Base-by-base conservation (phyloP, 805 yeast species). In the Candida palmyrensis region DNA sequence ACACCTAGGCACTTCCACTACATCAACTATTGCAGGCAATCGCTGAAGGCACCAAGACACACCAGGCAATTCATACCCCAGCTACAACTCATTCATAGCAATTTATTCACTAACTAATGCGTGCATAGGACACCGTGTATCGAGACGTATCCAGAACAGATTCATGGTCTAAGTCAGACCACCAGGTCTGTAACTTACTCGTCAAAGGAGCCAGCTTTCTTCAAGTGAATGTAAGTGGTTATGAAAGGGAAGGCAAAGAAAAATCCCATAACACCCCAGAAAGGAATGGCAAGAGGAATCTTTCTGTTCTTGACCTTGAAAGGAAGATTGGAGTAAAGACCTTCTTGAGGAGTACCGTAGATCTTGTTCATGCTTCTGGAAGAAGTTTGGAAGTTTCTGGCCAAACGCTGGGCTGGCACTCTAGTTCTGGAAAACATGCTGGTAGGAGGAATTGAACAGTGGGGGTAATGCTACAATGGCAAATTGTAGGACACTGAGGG, bases 261-360 rank as follows among this genome's bases (percentile, higher is more conserved):
- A 47, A 54, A 47, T 4, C 82, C 77, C 45, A 82, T 71, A 68
- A 78, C 82, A 34, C 88, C 77, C 73, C 84, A 82, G 72, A 82
- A 95, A 46, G 82, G 73, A 33, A 87, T 68, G 47, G 79, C 85
- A 61, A 75, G 88, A 47, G 97, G 97, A 45, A 90, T 74, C 70
- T 79, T 83, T 75, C 95, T 88, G 77, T 80, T 73, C 75, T 87
- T 88, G 43, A 90, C 95, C 74, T 78, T 78, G 79, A 90, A 92
- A 46, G 98, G 98, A 44, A 90, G 57, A 77, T 92, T 90, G 53
- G 82, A 71, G 80, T 92, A 92, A 30, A 81, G 79, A 55, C 97
- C 97, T 35, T 44, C 44, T 45, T 59, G 53, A 31, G 71, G 70
- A 28, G 62, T 35, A 28, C 71, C 71, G 45, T 47, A 62, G 29